These are phyloP conservation scores for Obba rivulosa DNA, from an alignment of 768 basidiomycete species.

Conservation along the genomic window DNA sequence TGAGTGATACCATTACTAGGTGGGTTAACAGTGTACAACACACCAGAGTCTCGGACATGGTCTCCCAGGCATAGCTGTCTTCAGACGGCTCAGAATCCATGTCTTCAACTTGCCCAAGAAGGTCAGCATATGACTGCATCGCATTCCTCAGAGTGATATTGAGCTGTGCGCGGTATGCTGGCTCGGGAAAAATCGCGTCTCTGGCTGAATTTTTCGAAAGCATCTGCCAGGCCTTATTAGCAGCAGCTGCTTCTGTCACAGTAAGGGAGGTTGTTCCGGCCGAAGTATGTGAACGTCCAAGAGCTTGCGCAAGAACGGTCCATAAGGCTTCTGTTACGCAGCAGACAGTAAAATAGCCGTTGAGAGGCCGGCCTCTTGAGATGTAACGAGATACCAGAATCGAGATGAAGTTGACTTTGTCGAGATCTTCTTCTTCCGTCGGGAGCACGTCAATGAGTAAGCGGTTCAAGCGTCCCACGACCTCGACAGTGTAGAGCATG, in stretches of 20 bases:
- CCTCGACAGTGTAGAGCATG: constrained; percentile 55
- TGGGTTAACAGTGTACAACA: constrained; percentile 16
- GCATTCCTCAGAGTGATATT: constrained; percentile 51
- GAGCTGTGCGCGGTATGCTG: constrained; percentile 25
- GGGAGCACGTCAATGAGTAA: constrained; percentile 58
- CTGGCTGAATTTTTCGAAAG: constrained; percentile 52
- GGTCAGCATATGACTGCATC: constrained; percentile 72
- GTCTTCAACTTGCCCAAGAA: constrained; percentile 74
- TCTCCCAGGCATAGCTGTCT: constrained; percentile 91
- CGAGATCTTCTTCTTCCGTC: constrained; percentile 50
- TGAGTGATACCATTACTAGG: neutral
- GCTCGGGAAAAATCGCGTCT: constrained; percentile 34
- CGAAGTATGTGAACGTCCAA: constrained; percentile 29
- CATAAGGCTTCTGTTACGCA: constrained; percentile 83
- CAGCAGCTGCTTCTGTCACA: constrained; percentile 72
- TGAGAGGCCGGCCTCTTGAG: constrained; percentile 69
- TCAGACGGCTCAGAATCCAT: constrained; percentile 74
- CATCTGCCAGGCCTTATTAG: constrained; percentile 75
- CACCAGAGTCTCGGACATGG: constrained; percentile 86
- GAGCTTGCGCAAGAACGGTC: constrained; percentile 75
- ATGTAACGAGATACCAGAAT: constrained; percentile 75
- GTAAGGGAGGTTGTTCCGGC: constrained; percentile 13
- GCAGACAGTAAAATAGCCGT: constrained; percentile 86
- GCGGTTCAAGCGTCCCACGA: constrained; percentile 70
- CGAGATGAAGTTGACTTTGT: constrained; percentile 53